Percentiles rank a stretch among this genome's conserved stretches.
These are phyloP conservation scores for Evernia prunastri DNA, from an alignment of 495 filamentous ascomycete species.

Conservation along the genomic window DNA sequence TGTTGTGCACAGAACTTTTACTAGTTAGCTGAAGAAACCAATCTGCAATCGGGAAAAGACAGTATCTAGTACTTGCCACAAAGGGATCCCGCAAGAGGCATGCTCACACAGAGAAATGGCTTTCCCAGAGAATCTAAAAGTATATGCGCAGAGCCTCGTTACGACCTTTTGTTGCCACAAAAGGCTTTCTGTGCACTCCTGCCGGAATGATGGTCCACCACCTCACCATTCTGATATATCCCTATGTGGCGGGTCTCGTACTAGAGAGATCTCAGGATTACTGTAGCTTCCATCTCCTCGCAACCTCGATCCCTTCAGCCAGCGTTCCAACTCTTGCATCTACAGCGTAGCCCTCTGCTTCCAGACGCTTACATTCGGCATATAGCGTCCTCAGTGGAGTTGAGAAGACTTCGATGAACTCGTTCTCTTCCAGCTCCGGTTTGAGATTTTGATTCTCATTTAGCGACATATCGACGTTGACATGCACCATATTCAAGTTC, in stretches of 20 bases:
- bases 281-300: conserved; percentile 52
- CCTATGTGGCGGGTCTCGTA: background rate
- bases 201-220: background rate
- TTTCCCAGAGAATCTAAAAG: background rate
- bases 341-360: conserved; percentile 71
- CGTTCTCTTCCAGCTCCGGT: conserved; percentile 76
- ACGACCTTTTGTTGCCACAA: background rate
- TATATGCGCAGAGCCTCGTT: too few relatives aligned
- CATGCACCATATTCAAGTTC: conserved; percentile 76
- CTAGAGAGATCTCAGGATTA: background rate
- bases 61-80: too few relatives aligned
- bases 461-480: conserved; percentile 66
- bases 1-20: too few relatives aligned
- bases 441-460: conserved; percentile 64
- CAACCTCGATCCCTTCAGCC: conserved; percentile 79
- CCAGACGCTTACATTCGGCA: conserved; percentile 59
- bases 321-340: conserved; percentile 80
- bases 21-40: too few relatives aligned
- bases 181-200: background rate
- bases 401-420: conserved; percentile 84
- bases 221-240: too few relatives aligned
- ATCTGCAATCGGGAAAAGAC: too few relatives aligned
- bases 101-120: background rate
- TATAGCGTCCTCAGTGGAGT: conserved; percentile 60
- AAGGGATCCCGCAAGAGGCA: background rate